These are phyloP conservation scores for Volvox carteri DNA, from an alignment of 163 green algal genomes.

Conservation along the genomic window DNA sequence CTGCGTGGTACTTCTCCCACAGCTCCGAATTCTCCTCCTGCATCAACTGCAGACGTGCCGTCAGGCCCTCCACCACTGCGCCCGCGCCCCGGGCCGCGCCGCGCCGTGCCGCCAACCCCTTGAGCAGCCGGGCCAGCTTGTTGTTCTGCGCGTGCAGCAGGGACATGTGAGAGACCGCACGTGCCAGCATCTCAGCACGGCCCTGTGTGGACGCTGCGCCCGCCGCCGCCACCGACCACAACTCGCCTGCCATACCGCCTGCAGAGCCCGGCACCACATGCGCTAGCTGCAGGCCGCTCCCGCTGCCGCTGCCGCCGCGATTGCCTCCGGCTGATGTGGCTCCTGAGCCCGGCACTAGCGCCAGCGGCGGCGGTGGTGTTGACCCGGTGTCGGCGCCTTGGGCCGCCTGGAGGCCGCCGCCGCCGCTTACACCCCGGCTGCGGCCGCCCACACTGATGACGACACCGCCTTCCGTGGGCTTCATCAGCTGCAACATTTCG, in stretches of 20 bases:
- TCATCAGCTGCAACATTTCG: conserved; percentile 29
- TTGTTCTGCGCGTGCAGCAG: conserved; percentile 11
- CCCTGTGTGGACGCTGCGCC: background rate
- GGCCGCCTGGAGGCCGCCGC: background rate
- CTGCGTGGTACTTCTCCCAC: conserved; percentile 4
- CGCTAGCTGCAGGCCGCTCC: background rate
- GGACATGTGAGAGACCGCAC: background rate
- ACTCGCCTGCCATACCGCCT: background rate
- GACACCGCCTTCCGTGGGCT: background rate
- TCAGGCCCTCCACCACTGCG: background rate
- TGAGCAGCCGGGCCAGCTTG: conserved; percentile 16
- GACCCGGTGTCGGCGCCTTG: background rate
- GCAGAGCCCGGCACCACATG: background rate
- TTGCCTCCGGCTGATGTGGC: background rate
- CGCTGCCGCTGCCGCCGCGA: background rate
- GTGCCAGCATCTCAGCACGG: background rate
- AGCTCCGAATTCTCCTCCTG: conserved; percentile 26
- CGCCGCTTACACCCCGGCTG: background rate
- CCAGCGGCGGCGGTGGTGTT: background rate
- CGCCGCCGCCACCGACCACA: background rate
- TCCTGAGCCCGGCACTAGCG: background rate
- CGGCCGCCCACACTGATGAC: background rate
- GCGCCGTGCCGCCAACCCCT: background rate
- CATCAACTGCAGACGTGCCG: background rate
- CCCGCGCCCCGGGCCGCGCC: background rate